Conservation (phyloP, 106 monocot species). For the Acorus calamus region DNA sequence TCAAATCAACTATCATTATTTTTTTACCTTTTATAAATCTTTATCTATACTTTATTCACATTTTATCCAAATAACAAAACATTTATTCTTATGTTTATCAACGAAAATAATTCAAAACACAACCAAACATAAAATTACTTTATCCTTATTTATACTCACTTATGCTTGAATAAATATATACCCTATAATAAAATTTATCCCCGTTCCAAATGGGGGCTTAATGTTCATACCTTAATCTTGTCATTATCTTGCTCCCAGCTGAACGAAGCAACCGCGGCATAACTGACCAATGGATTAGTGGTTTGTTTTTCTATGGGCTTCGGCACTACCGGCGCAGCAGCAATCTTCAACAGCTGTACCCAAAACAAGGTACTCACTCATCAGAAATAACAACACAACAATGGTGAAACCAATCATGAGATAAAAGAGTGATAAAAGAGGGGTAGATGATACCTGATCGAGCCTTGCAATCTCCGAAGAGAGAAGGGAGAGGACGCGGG, state of each 20-base stretch:
- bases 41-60: too few species aligned
- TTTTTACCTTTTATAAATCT: too few species aligned
- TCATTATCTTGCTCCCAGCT: constrained; percentile 95
- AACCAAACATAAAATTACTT: too few species aligned
- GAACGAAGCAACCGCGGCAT: constrained; percentile 65
- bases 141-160: too few species aligned
- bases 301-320: constrained; percentile 6
- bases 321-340: constrained; percentile 5
- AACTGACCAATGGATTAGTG: constrained; percentile 7
- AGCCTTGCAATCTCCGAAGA: constrained; percentile 48
- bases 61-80: too few species aligned
- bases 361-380: background rate
- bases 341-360: constrained; percentile 33
- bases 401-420: background rate
- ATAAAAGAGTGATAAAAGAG: background rate
- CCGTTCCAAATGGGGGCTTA: too few species aligned
- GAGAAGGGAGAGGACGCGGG: constrained; percentile 56
- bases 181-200: too few species aligned
- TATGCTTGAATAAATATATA: too few species aligned
- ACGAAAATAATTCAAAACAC: too few species aligned
- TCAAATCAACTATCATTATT: too few species aligned
- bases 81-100: too few species aligned
- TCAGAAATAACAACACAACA: background rate
- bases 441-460: constrained; percentile 33
- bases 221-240: constrained; percentile 58